Evolutionary conservation across 2,329 filamentous ascomycete species (phyloP), one percentile per base, ranked within the genome.

Genomic region (Cryphonectria carpinicola): DNA sequence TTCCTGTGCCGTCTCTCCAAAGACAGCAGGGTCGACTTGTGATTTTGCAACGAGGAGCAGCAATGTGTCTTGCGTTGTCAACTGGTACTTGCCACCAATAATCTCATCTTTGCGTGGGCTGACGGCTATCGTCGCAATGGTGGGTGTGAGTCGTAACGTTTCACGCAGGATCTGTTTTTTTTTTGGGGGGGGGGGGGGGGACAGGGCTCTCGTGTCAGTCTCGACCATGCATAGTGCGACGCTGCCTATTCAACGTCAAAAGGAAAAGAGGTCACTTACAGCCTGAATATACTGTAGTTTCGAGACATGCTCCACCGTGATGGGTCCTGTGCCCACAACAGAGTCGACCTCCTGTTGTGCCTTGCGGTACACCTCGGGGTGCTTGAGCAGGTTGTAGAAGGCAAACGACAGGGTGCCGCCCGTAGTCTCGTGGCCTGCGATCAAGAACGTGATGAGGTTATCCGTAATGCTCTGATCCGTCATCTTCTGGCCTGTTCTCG

Each of bases 361-460:
- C 73, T 88, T 89, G 52, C 80, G 80, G 72, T 90, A 88, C 1
- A 84, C 82, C 1, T 85, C 83, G 0, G 90, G 91, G 74, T 90
- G 84, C 76, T 89, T 90, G 46, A 92, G 78, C 2, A 94, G 82
- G 69, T 90, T 84, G 76, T 90, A 91, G 65, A 92, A 87, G 0
- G 86, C 80, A 76, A 92, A 93, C 0, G 89, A 87, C 17, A 94
- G 78, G 22, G 91, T 80, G 3, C 90, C 91, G 1, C 89, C 88
- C 0, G 92, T 92, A 0, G 92, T 94, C 75, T 93, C 92, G 73
- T 93, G 91, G 1, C 90, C 89, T 49, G 90, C 90, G 75, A 91
- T 89, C 13, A 93, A 79, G 74, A 93, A 93, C 0, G 91, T 93
- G 71, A 92, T 89, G 80, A 94, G 88, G 73, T 94, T 92, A 77